Percentiles rank a stretch among this genome's conserved stretches.
Evolutionary conservation across 176 grass and related monocot species (phyloP).

Genomic region (Metroxylon sagu): DNA sequence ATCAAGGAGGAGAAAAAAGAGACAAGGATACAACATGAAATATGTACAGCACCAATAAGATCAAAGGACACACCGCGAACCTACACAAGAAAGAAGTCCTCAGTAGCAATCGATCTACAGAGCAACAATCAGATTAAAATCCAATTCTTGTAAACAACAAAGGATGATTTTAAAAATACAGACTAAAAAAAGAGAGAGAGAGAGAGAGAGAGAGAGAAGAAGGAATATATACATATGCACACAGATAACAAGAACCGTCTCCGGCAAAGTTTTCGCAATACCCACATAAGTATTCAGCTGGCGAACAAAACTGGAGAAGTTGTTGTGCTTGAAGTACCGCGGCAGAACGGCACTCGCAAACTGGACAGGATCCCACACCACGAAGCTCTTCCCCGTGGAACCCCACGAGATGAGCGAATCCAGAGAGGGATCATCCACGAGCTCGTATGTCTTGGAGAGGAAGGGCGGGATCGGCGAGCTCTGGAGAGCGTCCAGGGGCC

Average conservation of each 20-base stretch:
- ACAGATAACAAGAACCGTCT: neutral
- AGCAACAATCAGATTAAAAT: constrained; percentile 5
- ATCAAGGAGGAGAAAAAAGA: neutral
- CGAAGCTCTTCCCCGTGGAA: constrained; percentile 66
- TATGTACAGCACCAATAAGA: neutral
- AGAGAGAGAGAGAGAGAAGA: neutral
- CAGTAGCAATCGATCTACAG: constrained; percentile 24
- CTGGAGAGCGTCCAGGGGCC: constrained; percentile 64
- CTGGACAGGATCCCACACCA: constrained; percentile 62
- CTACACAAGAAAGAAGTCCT: constrained; percentile 1
- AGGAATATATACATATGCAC: neutral
- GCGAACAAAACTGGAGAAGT: constrained; percentile 31
- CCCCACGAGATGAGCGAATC: constrained; percentile 80
- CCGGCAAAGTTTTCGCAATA: constrained; percentile 2
- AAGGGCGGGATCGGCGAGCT: constrained; percentile 57
- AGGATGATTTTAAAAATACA: neutral
- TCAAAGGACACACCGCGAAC: constrained; percentile 4
- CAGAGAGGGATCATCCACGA: constrained; percentile 56
- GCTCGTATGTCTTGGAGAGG: constrained; percentile 87
- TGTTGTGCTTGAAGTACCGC: constrained; percentile 52
- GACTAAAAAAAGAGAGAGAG: neutral
- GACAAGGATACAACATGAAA: neutral
- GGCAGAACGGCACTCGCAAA: constrained; percentile 68
- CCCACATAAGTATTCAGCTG: constrained; percentile 53
- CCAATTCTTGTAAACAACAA: constrained; percentile 1